Evolutionary conservation across 1,284 basidiomycete species (phyloP), one percentile per base, ranked within the genome.

Genomic region (Tilletia indica): DNA sequence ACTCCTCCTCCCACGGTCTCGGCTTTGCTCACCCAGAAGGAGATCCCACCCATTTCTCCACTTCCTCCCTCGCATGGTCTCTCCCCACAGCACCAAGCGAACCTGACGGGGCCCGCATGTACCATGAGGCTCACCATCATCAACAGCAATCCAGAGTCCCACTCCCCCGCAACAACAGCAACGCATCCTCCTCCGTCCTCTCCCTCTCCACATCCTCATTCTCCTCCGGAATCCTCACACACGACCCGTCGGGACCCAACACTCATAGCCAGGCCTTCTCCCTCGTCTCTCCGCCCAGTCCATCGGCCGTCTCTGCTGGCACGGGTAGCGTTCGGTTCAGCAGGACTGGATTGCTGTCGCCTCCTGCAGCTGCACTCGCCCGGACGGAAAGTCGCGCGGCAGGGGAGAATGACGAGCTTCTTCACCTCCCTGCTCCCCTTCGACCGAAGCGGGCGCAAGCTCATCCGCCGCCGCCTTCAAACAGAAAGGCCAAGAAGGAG

Each of bases 381-480:
- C 51, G 21, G 12, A 25, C 16, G 6, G 51, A 19, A 8, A 25
- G 19, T 19, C 6, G 51, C 2, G 51, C 51, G 16, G 51, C 2
- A n/a, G 51, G 16, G 16, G 51, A 19, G 6, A 16, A 11, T 8
- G 51, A 19, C 16, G 51, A 25, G 19, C 19, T 54, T 19, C 21
- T 64, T n/a, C 61, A 64, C 19, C 61, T 64, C 31, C 61, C 61
- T 9, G 61, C 38, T 6, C 31, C 61, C 61, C 61, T n/a, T 64
- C 61, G 8, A 64, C 61, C 6, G 61, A 54, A 19, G 51, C 61
- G 6, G 61, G 61, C 38, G 61, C 19, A 4, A 38, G 61, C 61
- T 38, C 61, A 21, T 42, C 61, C 36, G 25, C 34, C 34, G 16
- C 42, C 42, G 42, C 42, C 3, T 31, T 31, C 25, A 31, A 31